Conservation (phyloP, 371 early-diverging fungal genomes). For the Apophysomyces sp. region DNA sequence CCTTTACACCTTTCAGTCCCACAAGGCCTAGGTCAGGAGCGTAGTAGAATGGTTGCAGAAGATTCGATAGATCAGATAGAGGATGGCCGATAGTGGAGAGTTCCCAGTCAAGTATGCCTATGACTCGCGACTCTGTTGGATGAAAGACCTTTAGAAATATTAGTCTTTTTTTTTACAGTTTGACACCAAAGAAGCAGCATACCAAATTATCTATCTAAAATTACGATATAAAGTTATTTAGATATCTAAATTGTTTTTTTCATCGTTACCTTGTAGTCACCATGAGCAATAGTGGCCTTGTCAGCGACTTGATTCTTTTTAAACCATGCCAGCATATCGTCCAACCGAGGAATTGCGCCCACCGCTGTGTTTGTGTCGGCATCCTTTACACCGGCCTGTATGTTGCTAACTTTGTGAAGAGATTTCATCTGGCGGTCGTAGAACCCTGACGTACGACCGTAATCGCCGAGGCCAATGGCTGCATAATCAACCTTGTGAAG, state of each 20-base stretch:
- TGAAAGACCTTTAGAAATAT: slow-evolving; percentile 63
- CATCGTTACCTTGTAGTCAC: slow-evolving; percentile 77
- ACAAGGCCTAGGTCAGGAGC: neutral
- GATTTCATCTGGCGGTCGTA: slow-evolving; percentile 83
- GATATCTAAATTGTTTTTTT: no score
- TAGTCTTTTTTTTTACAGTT: neutral
- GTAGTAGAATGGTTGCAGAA: slow-evolving; percentile 68
- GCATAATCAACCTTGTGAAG: slow-evolving; percentile 74
- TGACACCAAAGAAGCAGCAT: neutral
- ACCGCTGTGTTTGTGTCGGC: slow-evolving; percentile 53
- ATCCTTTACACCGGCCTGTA: slow-evolving; percentile 71
- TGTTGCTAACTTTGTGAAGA: slow-evolving; percentile 62
- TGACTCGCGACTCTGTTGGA: slow-evolving; percentile 73
- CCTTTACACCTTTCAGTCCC: neutral
- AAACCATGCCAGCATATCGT: slow-evolving; percentile 78
- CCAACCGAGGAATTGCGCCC: slow-evolving; percentile 67
- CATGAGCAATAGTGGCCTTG: slow-evolving; percentile 83
- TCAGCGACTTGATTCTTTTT: slow-evolving; percentile 63
- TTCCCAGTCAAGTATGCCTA: slow-evolving; percentile 97
- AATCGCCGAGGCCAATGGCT: slow-evolving; percentile 67
- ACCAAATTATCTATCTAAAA: slow-evolving; percentile 72
- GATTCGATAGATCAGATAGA: slow-evolving; percentile 85
- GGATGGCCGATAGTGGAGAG: slow-evolving; percentile 94
- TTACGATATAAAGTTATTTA: neutral
- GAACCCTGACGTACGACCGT: slow-evolving; percentile 70